Base-by-base conservation (phyloP, 805 yeast genomes). In the Starmerella gropengiesseri region DNA sequence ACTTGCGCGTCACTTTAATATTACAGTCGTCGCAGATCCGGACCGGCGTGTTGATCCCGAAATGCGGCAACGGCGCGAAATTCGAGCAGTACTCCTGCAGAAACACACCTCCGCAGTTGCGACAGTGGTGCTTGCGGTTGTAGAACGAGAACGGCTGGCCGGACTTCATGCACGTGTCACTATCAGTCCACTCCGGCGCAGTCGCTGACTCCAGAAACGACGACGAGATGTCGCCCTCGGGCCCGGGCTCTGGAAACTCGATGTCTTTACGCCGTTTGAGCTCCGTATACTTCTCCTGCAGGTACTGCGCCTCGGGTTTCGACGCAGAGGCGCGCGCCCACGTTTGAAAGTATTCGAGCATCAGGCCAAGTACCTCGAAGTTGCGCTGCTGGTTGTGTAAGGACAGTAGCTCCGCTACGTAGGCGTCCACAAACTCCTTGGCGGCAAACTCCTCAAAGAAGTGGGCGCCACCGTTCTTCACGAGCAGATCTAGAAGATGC, bases 181-280 rank as follows among this genome's bases (percentile, higher is more conserved):
- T 81, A 56, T 91, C 98, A 18, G 82, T 78, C 98, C 98, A 91
- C 53, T 86, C 96, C 0, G 98, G 97, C 2, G 98, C 96, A 4
- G 87, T 87, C 48, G 77, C 81, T 2, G 95, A 74, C 55, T 89
- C 96, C 37, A 89, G 74, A 59, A 87, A 75, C 4, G 71, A 67
- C 27, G 68, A 54, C 19, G 64, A 60, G 36, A 71, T 62, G 41
- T 44, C 51, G 18, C 61, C 59, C 4, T 28, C 26, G 14, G 44
- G 18, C 3, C 39, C 41, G 21, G 60, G 56, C 20, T 64, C 64
- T 1, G 94, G 94, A 55, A 87, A 85, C 41, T 68, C 65, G 51
- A 74, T 74, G 7, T 62, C 87, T 44, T 80, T 81, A 11, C 47
- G 43, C 20, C 37, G 34, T 43, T 70, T 66, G 45, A 89, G 68